Percentiles rank a stretch among this genome's conserved stretches.
Conservation (phyloP, 1,139 yeast species). For the Yarrowia galli region DNA sequence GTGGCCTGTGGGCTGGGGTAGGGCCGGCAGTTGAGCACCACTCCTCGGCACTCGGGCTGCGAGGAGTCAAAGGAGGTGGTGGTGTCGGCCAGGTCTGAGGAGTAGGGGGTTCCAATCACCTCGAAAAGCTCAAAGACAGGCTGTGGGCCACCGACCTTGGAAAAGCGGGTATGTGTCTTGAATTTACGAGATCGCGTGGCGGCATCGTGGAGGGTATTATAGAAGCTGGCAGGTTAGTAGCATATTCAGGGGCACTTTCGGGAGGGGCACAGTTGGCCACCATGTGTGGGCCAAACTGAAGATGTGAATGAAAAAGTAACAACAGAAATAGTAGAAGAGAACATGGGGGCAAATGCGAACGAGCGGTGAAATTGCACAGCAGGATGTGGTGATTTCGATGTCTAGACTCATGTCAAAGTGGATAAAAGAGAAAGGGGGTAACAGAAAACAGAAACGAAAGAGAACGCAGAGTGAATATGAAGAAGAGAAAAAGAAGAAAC, state of each 20-base stretch:
- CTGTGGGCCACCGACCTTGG: background rate
- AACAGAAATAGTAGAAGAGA: background rate
- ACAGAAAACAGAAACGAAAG: background rate
- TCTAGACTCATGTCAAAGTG: constrained; percentile 14
- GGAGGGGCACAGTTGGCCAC: background rate
- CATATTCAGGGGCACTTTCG: background rate
- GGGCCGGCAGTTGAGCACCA: constrained; percentile 28
- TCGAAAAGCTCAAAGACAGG: constrained; percentile 18
- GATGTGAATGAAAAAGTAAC: background rate
- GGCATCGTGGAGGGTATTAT: constrained; percentile 35
- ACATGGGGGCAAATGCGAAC: background rate
- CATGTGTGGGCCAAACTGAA: too few species aligned
- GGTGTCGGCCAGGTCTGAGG: constrained; percentile 21
- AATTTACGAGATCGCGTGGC: constrained; percentile 15
- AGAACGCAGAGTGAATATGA: too few species aligned
- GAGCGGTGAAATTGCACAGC: background rate
- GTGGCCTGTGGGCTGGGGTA: constrained; percentile 28
- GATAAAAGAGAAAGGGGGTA: too few species aligned
- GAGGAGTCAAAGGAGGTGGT: constrained; percentile 4
- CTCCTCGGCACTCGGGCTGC: constrained; percentile 27
- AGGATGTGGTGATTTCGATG: background rate
- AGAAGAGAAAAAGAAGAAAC: background rate
- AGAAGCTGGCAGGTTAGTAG: constrained; percentile 23
- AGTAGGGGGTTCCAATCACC: constrained; percentile 34
- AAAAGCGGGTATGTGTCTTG: constrained; percentile 27